These are phyloP conservation scores for Pyrus hybrid DNA, from an alignment of 331 rosid species.

Conservation along the genomic window DNA sequence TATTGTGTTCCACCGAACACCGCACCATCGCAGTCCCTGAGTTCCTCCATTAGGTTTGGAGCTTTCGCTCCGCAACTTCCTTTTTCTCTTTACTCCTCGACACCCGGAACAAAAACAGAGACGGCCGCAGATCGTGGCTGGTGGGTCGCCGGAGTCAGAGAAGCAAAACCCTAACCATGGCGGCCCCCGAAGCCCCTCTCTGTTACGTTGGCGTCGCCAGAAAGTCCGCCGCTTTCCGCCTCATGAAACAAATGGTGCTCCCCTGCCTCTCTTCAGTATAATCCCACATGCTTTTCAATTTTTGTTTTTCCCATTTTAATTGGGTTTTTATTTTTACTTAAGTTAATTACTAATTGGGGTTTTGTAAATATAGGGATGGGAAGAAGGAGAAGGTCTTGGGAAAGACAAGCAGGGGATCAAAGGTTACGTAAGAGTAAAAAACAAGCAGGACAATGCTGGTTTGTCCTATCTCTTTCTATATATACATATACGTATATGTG, in stretches of 20 bases:
- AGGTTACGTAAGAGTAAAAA: too few relatives aligned
- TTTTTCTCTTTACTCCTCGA: neutral
- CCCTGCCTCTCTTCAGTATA: neutral
- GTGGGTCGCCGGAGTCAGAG: neutral
- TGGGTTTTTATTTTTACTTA: neutral
- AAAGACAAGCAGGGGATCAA: too few relatives aligned
- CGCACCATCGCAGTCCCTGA: neutral
- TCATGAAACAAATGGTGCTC: constrained; percentile 93
- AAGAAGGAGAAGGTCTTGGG: constrained; percentile 74
- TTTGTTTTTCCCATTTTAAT: neutral
- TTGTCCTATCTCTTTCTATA: too few relatives aligned
- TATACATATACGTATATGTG: too few relatives aligned
- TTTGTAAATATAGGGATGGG: constrained; percentile 65
- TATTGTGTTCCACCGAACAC: neutral
- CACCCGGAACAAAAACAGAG: constrained; percentile 3
- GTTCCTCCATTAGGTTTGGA: constrained; percentile 10
- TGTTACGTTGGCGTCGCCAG: constrained; percentile 89
- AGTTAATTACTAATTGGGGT: neutral
- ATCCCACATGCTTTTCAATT: too few relatives aligned
- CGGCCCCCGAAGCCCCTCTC: constrained; percentile 82
- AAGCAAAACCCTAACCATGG: constrained; percentile 47
- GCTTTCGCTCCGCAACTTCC: neutral
- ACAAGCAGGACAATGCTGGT: too few relatives aligned
- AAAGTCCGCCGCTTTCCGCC: constrained; percentile 85
- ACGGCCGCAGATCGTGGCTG: constrained; percentile 15